Conservation (phyloP, 352 stramenopile species). For the Phytopythium montanum region DNA sequence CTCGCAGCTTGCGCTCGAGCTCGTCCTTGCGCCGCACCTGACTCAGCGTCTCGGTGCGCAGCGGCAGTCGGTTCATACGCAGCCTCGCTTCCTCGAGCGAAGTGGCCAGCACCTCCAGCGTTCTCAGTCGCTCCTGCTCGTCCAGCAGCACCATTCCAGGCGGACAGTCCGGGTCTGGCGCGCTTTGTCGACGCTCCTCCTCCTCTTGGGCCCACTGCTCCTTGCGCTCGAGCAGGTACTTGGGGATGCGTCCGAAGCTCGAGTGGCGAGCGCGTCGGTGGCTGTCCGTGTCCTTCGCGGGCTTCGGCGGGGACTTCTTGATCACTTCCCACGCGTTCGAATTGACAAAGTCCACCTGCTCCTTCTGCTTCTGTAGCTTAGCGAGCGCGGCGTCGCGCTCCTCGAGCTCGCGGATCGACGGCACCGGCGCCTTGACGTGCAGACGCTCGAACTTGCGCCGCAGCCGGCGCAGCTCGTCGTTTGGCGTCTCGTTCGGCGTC, state of each 20-base stretch:
- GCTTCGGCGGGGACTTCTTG: conserved; percentile 28
- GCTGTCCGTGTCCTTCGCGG: conserved; percentile 13
- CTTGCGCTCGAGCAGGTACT: conserved; percentile 69
- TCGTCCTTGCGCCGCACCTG: conserved; percentile 81
- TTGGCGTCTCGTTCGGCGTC: not conserved
- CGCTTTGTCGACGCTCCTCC: conserved; percentile 63
- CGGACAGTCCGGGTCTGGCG: conserved; percentile 82
- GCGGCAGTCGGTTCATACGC: conserved; percentile 72
- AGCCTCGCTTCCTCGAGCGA: conserved; percentile 53
- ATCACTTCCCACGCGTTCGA: conserved; percentile 80
- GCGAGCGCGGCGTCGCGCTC: conserved; percentile 30
- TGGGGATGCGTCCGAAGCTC: conserved; percentile 62
- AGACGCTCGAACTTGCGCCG: conserved; percentile 2
- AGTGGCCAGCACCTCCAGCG: conserved; percentile 57
- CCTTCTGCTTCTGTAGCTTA: conserved; percentile 52
- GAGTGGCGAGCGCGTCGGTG: conserved; percentile 12
- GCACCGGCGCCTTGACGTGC: conserved; percentile 40
- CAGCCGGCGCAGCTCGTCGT: conserved; percentile 6
- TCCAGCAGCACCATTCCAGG: conserved; percentile 81
- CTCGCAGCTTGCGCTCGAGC: conserved; percentile 76
- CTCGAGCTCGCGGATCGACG: conserved; percentile 46
- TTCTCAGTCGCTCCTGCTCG: conserved; percentile 76
- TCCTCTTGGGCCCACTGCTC: conserved; percentile 84
- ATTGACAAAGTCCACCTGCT: conserved; percentile 64
- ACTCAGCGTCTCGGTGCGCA: conserved; percentile 81